Evolutionary conservation across 306 rosid genomes (phyloP), one percentile per base, ranked within the genome.

Genomic region (Morella rubra): DNA sequence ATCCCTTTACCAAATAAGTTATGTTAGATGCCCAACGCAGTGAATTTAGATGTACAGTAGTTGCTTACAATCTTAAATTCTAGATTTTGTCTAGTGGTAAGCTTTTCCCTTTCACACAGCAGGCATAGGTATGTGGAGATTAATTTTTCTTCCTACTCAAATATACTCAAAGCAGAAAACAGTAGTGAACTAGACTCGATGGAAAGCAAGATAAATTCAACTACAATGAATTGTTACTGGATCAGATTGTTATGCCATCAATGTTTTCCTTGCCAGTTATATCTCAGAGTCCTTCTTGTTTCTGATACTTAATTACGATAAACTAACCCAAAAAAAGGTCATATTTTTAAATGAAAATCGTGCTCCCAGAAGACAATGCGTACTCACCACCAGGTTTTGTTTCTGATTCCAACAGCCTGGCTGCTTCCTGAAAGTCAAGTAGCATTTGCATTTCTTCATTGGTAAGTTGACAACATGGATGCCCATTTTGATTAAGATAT

Each of bases 351-450:
- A 44, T 22, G 73, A 73, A 73, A 44, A 56, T 27, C 56, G 59
- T 7, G 44, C 67, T 14, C 59, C 51, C 47, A 72, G 44, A 27
- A 41, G 65, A 70, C 52, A 41, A 47, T 15, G 3, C 19, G 73
- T 65, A 89, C 88, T 87, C 81, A 87, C 91, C 83, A 14, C 58
- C 86, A 12, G 85, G 81, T 76, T 78, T 86, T 62, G 86, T 59
- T 73, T 89, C 90, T 18, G 88, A 77, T 69, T 87, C 89, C 78
- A 85, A 67, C 86, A 76, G 69, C 82, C 73, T 86, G 41, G 87
- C 80, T 69, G 92, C 92, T 76, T 87, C 96, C 93, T 91, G 88
- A 81, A 91, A 87, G 32, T 73, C 70, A 79, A 71, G 72, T 53
- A 76, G 64, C 74, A 79, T 53, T 32, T 47, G 55, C 55, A 59